Evolutionary conservation across 140 eudicot genomes (phyloP), one percentile per base, ranked within the genome.

Genomic region (Bidens hawaiensis): DNA sequence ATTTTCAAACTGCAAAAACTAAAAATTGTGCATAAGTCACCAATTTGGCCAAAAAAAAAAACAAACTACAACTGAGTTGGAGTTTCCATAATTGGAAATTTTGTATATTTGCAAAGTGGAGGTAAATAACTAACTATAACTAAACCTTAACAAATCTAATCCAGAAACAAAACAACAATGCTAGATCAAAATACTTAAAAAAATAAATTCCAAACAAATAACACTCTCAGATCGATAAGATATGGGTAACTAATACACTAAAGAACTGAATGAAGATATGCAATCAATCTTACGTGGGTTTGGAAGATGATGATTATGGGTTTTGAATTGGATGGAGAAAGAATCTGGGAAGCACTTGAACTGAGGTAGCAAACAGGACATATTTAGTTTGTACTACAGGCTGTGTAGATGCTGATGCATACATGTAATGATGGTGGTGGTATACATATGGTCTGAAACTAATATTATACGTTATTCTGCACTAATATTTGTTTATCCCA

Each of bases 331-430:
- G 61, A 79, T 71, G 19, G 82, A 75, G 68, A 86, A 83, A 22
- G 84, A 68, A 69, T 81, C 94, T 0, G 97, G 97, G 45, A 68
- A 62, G 64, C 96, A 87, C 80, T 80, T 87, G 87, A 90, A 87
- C 62, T 90, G 96, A 26, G 98, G 96, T 65, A 90, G 77, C 76
- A 87, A 67, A 70, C 96, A 90, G 61, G 96, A 83, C 96, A 87
- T 87, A 17, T 72, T 80, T 25, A 77, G 45, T 38, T n/a, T n/a
- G 74, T 27, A 64, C 79, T 72, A 38, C 70, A 14, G 21, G 5
- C 4, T 38, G n/a, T 18, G 33, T 65, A 6, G 67, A 73, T n/a
- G n/a, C n/a, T n/a, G n/a, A n/a, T 57, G 56, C 62, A 49, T 58
- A 66, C 69, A 67, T 66, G 64, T 49, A 58, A 43, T 14, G 19